Percentiles rank a stretch among this genome's conserved stretches.
phyloP scores from a whole-genome alignment of 1,284 basidiomycete genomes.

The Melampsora larici-populina region DNA sequence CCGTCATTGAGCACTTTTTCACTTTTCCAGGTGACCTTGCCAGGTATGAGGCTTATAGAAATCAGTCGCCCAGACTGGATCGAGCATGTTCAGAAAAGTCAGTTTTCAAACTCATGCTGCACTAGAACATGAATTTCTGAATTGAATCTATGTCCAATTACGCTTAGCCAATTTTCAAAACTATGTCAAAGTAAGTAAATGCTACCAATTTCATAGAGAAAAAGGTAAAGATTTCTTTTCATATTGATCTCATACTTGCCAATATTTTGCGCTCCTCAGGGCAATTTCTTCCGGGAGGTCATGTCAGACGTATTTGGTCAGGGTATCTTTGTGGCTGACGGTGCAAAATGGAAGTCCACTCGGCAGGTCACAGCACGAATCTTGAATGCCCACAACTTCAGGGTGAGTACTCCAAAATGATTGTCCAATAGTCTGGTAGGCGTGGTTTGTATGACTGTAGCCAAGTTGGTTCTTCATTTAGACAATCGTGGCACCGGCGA shows the following conservation, averaged over 20 bases:
- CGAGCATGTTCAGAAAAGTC: slow-evolving; percentile 43
- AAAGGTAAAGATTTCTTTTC: no score
- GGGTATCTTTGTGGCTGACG: slow-evolving; percentile 43
- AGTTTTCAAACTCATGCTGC: neutral
- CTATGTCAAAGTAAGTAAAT: slow-evolving; percentile 41
- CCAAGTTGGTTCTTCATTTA: neutral
- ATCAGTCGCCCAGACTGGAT: slow-evolving; percentile 44
- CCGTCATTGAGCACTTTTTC: neutral
- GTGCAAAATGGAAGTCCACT: slow-evolving; percentile 40
- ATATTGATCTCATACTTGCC: no score
- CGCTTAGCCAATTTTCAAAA: slow-evolving; percentile 42
- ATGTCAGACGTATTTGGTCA: slow-evolving; percentile 44
- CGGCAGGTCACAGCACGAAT: slow-evolving; percentile 41
- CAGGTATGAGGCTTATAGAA: slow-evolving; percentile 37
- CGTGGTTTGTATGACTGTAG: no score
- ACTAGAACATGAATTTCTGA: neutral
- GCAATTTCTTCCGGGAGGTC: slow-evolving; percentile 37
- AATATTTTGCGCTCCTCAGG: slow-evolving; percentile 11
- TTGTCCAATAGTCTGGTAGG: neutral
- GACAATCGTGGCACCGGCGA: slow-evolving; percentile 39
- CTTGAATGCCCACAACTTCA: slow-evolving; percentile 40
- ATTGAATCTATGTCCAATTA: neutral
- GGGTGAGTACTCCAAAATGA: slow-evolving; percentile 15
- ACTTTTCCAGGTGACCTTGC: slow-evolving; percentile 30
- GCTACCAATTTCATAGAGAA: neutral